Conservation (phyloP, 1,139 yeast genomes). For the Petasospora fabianii region DNA sequence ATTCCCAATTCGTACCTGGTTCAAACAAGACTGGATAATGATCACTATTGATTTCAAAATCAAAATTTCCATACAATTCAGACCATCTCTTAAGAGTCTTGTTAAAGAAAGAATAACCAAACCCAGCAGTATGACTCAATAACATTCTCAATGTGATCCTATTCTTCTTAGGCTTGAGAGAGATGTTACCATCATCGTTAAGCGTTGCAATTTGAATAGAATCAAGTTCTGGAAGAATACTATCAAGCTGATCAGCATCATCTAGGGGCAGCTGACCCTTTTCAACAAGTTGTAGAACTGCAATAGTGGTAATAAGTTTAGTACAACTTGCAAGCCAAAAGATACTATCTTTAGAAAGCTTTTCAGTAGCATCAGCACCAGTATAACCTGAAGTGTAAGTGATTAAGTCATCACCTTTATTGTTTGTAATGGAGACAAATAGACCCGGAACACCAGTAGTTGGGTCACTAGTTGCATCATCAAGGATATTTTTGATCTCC, state of each 20-base stretch:
- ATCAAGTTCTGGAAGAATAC: conserved; percentile 40
- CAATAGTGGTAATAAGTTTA: conserved; percentile 46
- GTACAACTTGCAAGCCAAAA: conserved; percentile 46
- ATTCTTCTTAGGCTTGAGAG: conserved; percentile 32
- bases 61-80: conserved; percentile 22
- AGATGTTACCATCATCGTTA: conserved; percentile 33
- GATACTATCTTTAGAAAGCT: conserved; percentile 31
- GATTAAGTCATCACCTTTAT: conserved; percentile 20
- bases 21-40: conserved; percentile 42
- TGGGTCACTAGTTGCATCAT: conserved; percentile 12
- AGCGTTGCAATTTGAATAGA: conserved; percentile 39
- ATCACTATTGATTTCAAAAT: conserved; percentile 16
- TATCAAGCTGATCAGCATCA: conserved; percentile 34
- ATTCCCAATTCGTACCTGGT: conserved; percentile 51
- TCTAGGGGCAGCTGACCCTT: conserved; percentile 42
- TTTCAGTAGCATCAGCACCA: conserved; percentile 7
- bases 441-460: conserved; percentile 19
- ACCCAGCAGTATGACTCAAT: conserved; percentile 50
- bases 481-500: conserved; percentile 7
- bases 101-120: conserved; percentile 44
- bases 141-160: conserved; percentile 46
- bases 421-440: conserved; percentile 19
- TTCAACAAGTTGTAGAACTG: conserved; percentile 44
- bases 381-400: conserved; percentile 24
- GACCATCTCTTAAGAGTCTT: conserved; percentile 24